Conservation (phyloP, 2,329 filamentous ascomycete species). For the Monilinia polystroma region DNA sequence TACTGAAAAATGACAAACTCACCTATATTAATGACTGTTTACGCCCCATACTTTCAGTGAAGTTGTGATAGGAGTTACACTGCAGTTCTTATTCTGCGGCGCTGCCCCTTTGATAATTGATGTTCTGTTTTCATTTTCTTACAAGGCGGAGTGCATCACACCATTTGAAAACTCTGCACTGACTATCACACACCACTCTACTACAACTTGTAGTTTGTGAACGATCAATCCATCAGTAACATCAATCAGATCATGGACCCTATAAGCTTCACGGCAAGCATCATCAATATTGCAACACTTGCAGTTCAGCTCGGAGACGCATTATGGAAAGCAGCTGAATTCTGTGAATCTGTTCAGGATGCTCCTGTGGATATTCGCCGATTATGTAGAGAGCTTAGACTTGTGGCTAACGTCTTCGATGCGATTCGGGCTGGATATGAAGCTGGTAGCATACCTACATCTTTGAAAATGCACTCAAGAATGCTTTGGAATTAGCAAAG, state of each 20-base stretch:
- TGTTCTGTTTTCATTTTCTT: no score
- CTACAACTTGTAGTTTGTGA: neutral
- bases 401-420: conserved; percentile 21
- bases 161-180: neutral
- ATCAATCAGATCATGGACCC: neutral
- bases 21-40: neutral
- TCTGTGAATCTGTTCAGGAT: conserved; percentile 27
- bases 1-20: neutral
- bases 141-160: neutral
- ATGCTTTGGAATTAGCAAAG: conserved; percentile 16
- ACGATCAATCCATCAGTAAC: neutral
- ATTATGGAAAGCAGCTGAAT: conserved; percentile 22
- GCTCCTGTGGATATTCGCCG: conserved; percentile 25
- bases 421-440: conserved; percentile 14
- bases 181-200: neutral
- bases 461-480: conserved; percentile 6
- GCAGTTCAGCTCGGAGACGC: conserved; percentile 23
- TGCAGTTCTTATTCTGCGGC: neutral
- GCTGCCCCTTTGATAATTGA: neutral
- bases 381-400: conserved; percentile 21
- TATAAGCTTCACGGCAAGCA: conserved; percentile 23
- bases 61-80: neutral
- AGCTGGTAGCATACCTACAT: neutral
- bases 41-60: neutral
- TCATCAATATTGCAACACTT: conserved; percentile 25